phyloP scores from a whole-genome alignment of 768 basidiomycete species.

The Pisolithus marmoratus region DNA sequence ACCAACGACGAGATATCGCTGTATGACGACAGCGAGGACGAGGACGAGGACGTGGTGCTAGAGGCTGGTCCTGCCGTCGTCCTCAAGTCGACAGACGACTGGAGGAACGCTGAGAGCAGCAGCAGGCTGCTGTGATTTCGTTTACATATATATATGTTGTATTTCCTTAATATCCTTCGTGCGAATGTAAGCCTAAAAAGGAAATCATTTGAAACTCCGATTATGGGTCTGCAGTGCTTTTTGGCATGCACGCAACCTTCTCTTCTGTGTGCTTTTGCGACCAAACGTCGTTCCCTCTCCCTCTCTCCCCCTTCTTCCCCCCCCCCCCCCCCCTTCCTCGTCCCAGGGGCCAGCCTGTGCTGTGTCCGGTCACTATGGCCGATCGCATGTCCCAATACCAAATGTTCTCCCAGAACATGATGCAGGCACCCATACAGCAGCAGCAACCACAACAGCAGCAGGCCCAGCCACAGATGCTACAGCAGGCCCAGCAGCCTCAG shows the following conservation, averaged over 20 bases:
- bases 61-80: slow-evolving; percentile 66
- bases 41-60: slow-evolving; percentile 67
- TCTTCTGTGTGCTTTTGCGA: slow-evolving; percentile 31
- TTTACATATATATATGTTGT: no score
- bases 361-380: slow-evolving; percentile 49
- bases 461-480: slow-evolving; percentile 36
- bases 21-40: slow-evolving; percentile 44
- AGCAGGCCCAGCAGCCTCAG: slow-evolving; percentile 41
- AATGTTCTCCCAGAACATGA: slow-evolving; percentile 49
- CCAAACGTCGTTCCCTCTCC: slow-evolving; percentile 6
- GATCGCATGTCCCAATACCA: slow-evolving; percentile 53
- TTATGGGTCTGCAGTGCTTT: slow-evolving; percentile 31
- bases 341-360: slow-evolving; percentile 14
- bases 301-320: slow-evolving; percentile 10
- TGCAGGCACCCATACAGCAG: slow-evolving; percentile 35
- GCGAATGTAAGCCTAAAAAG: no score
- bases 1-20: no score
- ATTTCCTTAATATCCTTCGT: no score
- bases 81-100: slow-evolving; percentile 30
- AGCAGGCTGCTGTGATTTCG: not conserved
- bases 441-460: slow-evolving; percentile 34
- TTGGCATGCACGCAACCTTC: slow-evolving; percentile 50
- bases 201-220: slow-evolving; percentile 26
- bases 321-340: no score
- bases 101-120: slow-evolving; percentile 13